Percentiles rank a stretch among this genome's conserved stretches.
These are phyloP conservation scores for Hyphopichia wangnamkhiaoensis DNA, from an alignment of 1,139 yeast genomes.

Conservation along the genomic window DNA sequence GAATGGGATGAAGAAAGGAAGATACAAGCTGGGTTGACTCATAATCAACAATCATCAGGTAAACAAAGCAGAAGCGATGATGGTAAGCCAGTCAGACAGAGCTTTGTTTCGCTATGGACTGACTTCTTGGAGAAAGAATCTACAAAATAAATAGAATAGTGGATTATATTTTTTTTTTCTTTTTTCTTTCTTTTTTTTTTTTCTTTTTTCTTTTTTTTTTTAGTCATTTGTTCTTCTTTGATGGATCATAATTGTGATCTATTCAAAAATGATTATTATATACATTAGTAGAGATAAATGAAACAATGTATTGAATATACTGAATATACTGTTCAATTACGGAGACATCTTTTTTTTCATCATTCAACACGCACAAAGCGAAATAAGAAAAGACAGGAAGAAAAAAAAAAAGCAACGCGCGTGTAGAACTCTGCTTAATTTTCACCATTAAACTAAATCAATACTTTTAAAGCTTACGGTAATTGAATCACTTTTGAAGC, in stretches of 20 bases:
- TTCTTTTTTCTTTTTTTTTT: neutral
- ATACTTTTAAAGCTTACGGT: neutral
- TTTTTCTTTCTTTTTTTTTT: neutral
- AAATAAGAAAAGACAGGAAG: neutral
- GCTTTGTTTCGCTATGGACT: conserved; percentile 86
- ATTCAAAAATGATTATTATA: too few species aligned
- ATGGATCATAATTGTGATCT: too few species aligned
- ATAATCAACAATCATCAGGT: conserved; percentile 30
- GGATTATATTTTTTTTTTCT: neutral
- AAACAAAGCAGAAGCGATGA: conserved; percentile 15
- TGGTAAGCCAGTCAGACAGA: conserved; percentile 48
- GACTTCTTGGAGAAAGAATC: conserved; percentile 84
- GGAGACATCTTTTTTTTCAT: too few species aligned
- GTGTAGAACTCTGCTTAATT: neutral
- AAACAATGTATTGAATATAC: too few species aligned
- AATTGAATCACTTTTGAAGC: too few species aligned
- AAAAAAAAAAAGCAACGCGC: neutral
- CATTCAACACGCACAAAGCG: neutral
- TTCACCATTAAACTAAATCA: neutral
- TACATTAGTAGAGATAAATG: too few species aligned
- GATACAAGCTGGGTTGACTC: conserved; percentile 77
- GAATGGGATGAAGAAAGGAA: conserved; percentile 87
- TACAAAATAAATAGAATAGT: conserved; percentile 20
- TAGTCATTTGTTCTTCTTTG: neutral
- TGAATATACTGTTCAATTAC: too few species aligned